Percentiles rank a stretch among this genome's conserved stretches.
Evolutionary conservation across 129 eudicot genomes (phyloP).

Genomic region (Helichrysum umbraculigerum): DNA sequence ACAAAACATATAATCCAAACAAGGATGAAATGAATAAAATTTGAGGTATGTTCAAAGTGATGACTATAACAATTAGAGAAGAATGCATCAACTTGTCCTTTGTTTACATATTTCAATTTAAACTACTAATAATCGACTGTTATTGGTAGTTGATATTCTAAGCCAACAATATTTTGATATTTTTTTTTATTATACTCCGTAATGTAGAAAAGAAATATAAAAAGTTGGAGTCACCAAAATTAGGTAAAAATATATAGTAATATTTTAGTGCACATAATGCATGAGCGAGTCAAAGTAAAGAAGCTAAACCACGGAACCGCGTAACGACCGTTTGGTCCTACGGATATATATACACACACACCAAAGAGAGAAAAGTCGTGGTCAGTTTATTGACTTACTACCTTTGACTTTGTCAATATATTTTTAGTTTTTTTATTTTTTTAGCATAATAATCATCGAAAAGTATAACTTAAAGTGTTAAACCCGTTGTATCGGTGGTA

Average conservation of each 20-base stretch:
- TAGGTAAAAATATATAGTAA: conserved; percentile 13
- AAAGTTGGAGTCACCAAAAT: conserved; percentile 19
- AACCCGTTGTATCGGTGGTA: no score
- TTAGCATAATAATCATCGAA: background rate
- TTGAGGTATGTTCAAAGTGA: background rate
- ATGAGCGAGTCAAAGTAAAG: conserved; percentile 31
- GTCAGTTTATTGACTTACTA: conserved; percentile 26
- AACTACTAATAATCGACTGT: background rate
- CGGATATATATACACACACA: conserved; percentile 12
- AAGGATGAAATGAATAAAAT: no score
- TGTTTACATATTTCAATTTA: no score
- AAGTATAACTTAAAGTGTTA: no score
- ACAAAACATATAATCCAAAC: no score
- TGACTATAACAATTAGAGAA: background rate
- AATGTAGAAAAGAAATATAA: background rate
- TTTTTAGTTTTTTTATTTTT: no score
- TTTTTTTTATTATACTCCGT: background rate
- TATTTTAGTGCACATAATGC: conserved; percentile 13
- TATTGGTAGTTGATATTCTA: conserved; percentile 1
- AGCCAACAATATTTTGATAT: background rate
- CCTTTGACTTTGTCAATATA: conserved; percentile 22
- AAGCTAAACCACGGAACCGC: conserved; percentile 40
- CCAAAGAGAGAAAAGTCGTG: background rate
- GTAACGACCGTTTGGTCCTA: conserved; percentile 23
- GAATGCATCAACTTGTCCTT: background rate